These are phyloP conservation scores for Penicillium sp. DNA, from an alignment of 2,329 filamentous ascomycete species.

Conservation along the genomic window DNA sequence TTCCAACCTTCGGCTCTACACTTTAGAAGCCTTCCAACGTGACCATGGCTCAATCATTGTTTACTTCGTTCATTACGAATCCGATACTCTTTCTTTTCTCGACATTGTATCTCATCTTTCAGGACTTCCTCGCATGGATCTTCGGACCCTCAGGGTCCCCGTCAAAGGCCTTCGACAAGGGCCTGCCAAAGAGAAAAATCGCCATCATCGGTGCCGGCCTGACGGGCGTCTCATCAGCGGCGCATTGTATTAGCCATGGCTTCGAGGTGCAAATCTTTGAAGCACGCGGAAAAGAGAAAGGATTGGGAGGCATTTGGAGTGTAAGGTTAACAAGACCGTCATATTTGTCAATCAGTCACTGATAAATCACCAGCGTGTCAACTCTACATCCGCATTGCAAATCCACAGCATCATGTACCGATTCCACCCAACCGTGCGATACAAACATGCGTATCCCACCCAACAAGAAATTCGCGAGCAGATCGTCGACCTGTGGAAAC, in stretches of 20 bases:
- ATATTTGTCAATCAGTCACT: neutral
- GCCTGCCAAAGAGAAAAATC: neutral
- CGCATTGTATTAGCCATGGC: slow-evolving; percentile 1
- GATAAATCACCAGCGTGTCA: neutral
- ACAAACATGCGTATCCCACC: neutral
- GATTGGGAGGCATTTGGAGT: neutral
- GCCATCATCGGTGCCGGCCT: slow-evolving; percentile 2
- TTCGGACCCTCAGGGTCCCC: neutral
- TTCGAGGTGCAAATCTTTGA: slow-evolving; percentile 1
- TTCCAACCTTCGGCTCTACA: neutral
- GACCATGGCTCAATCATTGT: neutral
- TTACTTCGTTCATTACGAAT: neutral
- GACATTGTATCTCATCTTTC: neutral
- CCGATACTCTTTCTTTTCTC: neutral
- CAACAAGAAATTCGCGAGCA: neutral
- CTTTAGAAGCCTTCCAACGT: neutral
- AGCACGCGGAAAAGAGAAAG: neutral
- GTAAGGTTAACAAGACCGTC: neutral
- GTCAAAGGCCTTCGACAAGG: neutral
- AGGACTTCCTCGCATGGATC: neutral
- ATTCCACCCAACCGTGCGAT: neutral
- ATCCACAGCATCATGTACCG: neutral
- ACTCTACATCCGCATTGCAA: neutral
- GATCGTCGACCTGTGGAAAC: neutral
- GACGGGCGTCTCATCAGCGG: slow-evolving; percentile 1